These are phyloP conservation scores for Candida manassasensis DNA, from an alignment of 805 yeast genomes.

Conservation along the genomic window DNA sequence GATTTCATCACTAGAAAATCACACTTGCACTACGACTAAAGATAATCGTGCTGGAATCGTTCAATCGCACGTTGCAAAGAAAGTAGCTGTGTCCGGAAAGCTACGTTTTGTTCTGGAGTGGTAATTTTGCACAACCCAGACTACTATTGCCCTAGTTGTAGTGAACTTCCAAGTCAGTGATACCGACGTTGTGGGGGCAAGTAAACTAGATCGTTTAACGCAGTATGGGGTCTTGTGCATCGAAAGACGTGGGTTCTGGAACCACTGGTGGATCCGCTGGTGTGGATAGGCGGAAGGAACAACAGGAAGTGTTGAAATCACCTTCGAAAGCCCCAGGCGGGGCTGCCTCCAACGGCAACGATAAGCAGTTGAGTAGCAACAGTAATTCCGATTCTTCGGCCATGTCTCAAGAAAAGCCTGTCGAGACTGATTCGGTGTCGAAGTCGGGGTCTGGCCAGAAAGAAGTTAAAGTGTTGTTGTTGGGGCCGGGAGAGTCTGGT, in stretches of 20 bases:
- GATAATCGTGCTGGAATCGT: too few relatives aligned
- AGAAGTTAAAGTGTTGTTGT: conserved; percentile 67
- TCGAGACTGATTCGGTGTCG: conserved; percentile 7
- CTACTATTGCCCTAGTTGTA: too few relatives aligned
- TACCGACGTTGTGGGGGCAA: too few relatives aligned
- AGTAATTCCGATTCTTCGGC: conserved; percentile 8
- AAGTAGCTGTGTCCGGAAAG: too few relatives aligned
- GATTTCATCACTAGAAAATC: too few relatives aligned
- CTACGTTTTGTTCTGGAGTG: too few relatives aligned
- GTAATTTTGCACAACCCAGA: too few relatives aligned
- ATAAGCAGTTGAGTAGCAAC: conserved; percentile 2
- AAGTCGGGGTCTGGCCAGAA: conserved; percentile 15
- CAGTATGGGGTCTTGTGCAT: conserved; percentile 24
- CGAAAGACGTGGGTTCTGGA: conserved; percentile 13
- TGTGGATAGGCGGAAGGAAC: conserved; percentile 14
- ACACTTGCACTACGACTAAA: too few relatives aligned
- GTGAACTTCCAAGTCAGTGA: too few relatives aligned
- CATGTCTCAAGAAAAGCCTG: conserved; percentile 3
- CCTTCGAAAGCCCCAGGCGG: conserved; percentile 1
- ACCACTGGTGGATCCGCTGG: conserved; percentile 2
- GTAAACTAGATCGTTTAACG: too few relatives aligned
- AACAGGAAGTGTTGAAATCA: conserved; percentile 10
- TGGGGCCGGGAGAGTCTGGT: conserved; percentile 88
- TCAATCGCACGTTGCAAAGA: too few relatives aligned
- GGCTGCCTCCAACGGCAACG: conserved; percentile 2